Evolutionary conservation across 768 basidiomycete species (phyloP).

Genomic region (Rhodotorula diobovata): DNA sequence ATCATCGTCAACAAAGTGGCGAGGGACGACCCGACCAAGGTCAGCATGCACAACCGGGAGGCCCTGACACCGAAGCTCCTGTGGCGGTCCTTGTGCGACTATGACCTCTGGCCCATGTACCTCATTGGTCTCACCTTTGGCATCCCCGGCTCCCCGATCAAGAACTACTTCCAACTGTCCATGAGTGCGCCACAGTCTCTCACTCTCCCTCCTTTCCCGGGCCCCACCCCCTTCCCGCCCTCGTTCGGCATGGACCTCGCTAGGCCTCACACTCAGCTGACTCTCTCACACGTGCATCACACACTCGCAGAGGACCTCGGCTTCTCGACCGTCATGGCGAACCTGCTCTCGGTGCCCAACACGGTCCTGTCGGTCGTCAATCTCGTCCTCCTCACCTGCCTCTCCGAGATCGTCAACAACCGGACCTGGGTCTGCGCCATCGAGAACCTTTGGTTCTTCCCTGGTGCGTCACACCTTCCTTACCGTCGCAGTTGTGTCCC

Average conservation of each 20-base stretch:
- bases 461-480: too few relatives aligned
- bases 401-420: constrained; percentile 39
- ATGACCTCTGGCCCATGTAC: constrained; percentile 47
- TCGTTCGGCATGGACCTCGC: too few relatives aligned
- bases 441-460: constrained; percentile 46
- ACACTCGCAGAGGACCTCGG: constrained; percentile 22
- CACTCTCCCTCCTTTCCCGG: too few relatives aligned
- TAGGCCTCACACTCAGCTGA: too few relatives aligned
- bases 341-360: constrained; percentile 46
- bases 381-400: constrained; percentile 38
- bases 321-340: constrained; percentile 46
- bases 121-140: constrained; percentile 46
- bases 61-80: constrained; percentile 43
- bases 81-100: constrained; percentile 43
- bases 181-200: neutral
- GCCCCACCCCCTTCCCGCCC: too few relatives aligned
- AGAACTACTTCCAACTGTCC: constrained; percentile 44
- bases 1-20: constrained; percentile 46
- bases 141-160: constrained; percentile 37
- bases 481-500: too few relatives aligned
- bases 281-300: too few relatives aligned
- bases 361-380: constrained; percentile 44
- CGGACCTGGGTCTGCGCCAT: constrained; percentile 39
- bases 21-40: constrained; percentile 39
- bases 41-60: constrained; percentile 36